phyloP scores from a whole-genome alignment of 345 rosid genomes.

The Pistacia vera region DNA sequence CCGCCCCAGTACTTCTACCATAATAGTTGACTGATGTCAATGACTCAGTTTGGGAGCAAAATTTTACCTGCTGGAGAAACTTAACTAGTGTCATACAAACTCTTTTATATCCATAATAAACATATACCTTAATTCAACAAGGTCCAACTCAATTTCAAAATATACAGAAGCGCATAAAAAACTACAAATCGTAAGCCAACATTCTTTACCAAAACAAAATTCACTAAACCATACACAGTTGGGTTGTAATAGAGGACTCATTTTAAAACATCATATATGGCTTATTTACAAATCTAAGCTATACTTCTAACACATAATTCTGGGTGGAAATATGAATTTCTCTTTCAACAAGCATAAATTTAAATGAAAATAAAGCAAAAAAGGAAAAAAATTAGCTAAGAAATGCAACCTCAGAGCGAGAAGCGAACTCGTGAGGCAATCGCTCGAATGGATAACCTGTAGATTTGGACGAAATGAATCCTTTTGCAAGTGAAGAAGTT shows the following conservation, averaged over 20 bases:
- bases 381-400: neutral
- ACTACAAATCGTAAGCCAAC: neutral
- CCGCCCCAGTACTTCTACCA: slow-evolving; percentile 13
- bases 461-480: neutral
- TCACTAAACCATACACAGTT: neutral
- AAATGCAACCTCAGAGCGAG: slow-evolving; percentile 11
- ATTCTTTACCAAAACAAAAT: neutral
- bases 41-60: slow-evolving; percentile 19
- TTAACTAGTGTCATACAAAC: neutral
- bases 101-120: neutral
- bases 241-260: neutral
- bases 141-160: neutral
- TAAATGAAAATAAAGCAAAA: too few species aligned
- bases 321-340: neutral
- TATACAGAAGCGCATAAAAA: neutral
- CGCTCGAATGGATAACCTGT: slow-evolving; percentile 17
- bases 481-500: slow-evolving; percentile 8
- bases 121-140: neutral
- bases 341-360: neutral
- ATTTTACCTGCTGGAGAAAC: slow-evolving; percentile 30
- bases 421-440: slow-evolving; percentile 14
- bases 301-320: neutral
- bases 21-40: neutral
- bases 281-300: neutral
- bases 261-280: neutral